Evolutionary conservation across 768 basidiomycete species (phyloP).

Genomic region (Leccinum truebloodii): DNA sequence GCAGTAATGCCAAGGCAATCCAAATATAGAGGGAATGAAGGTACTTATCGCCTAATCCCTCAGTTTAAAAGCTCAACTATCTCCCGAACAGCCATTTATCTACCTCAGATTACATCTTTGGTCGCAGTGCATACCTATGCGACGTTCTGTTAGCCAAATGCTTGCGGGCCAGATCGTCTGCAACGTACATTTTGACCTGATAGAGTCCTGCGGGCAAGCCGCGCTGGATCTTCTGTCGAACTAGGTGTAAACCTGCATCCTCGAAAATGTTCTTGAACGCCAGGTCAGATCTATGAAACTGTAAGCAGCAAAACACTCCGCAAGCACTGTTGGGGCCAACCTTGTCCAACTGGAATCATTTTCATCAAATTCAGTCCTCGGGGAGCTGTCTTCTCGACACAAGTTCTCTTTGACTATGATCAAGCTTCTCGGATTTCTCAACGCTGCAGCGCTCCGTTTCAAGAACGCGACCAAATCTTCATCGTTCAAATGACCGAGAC

Average conservation of each 20-base stretch:
- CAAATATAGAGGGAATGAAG: not conserved
- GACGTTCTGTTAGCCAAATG: slow-evolving; percentile 10
- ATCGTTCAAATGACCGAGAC: slow-evolving; percentile 84
- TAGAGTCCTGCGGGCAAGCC: slow-evolving; percentile 84
- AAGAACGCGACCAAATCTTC: slow-evolving; percentile 78
- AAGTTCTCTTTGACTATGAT: slow-evolving; percentile 94
- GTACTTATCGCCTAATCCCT: not conserved
- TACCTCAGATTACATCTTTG: slow-evolving; percentile 3
- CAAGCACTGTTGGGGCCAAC: slow-evolving; percentile 38
- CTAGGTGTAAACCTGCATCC: slow-evolving; percentile 68
- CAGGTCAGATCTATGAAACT: slow-evolving; percentile 64
- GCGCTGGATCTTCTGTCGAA: slow-evolving; percentile 75
- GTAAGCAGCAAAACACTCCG: slow-evolving; percentile 6
- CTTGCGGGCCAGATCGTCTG: not conserved
- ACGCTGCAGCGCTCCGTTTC: slow-evolving; percentile 55
- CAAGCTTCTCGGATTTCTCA: slow-evolving; percentile 55
- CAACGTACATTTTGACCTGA: slow-evolving; percentile 79
- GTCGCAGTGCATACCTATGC: slow-evolving; percentile 30
- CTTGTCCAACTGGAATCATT: slow-evolving; percentile 90
- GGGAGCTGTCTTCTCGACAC: slow-evolving; percentile 60
- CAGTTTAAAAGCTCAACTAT: not conserved
- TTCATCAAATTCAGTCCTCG: slow-evolving; percentile 69
- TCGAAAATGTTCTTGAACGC: slow-evolving; percentile 80
- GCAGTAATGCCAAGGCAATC: not conserved
- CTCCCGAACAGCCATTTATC: not conserved